phyloP scores from a whole-genome alignment of 192 early-diverging fungal genomes.

The Geosiphon pyriformis region DNA sequence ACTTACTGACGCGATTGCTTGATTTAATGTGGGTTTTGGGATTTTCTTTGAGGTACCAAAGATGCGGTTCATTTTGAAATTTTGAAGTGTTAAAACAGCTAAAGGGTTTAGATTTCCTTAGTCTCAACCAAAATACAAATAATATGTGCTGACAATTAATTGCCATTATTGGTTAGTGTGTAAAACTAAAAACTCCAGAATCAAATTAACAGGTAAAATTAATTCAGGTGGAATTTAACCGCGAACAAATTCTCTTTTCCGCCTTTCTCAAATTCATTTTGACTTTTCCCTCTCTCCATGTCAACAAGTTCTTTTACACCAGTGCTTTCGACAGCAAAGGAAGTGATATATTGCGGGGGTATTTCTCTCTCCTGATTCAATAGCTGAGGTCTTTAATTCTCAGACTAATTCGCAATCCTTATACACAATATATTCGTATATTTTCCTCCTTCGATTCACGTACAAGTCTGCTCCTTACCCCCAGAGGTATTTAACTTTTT shows the following conservation, averaged over 20 bases:
- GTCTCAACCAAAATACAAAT: too few relatives aligned
- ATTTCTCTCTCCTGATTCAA: slow-evolving; percentile 9
- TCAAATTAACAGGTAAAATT: too few relatives aligned
- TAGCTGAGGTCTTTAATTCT: not conserved
- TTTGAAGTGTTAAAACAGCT: too few relatives aligned
- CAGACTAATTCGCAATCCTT: not conserved
- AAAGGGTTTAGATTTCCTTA: too few relatives aligned
- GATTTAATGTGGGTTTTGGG: slow-evolving; percentile 81
- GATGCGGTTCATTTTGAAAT: slow-evolving; percentile 85
- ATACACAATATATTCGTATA: not conserved
- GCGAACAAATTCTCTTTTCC: too few relatives aligned
- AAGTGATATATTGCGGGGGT: slow-evolving; percentile 43
- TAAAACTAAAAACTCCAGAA: too few relatives aligned
- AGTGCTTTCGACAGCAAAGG: slow-evolving; percentile 16
- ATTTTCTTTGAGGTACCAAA: slow-evolving; percentile 85
- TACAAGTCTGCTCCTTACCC: slow-evolving; percentile 41
- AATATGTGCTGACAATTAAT: too few relatives aligned
- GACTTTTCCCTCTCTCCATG: too few relatives aligned
- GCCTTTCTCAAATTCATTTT: too few relatives aligned
- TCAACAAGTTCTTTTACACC: too few relatives aligned
- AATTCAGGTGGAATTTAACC: too few relatives aligned
- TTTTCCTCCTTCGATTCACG: not conserved
- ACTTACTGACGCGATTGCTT: slow-evolving; percentile 72
- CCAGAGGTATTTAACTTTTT: slow-evolving; percentile 31
- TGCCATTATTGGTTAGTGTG: too few relatives aligned